phyloP scores from a whole-genome alignment of 306 rosid species.

The Hippophae rhamnoides region DNA sequence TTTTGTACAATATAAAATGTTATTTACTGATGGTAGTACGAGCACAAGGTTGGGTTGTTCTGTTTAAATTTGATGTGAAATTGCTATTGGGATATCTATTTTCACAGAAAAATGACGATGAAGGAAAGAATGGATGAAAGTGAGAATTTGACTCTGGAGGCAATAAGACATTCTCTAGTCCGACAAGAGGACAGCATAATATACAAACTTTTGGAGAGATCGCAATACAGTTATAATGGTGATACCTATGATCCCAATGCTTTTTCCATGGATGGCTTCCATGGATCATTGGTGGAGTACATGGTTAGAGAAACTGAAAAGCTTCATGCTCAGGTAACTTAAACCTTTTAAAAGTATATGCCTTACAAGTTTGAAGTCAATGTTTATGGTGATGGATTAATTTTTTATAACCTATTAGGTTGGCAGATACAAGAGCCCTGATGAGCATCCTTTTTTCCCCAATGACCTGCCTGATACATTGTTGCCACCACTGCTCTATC shows the following conservation, averaged over 20 bases:
- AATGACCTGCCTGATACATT: conserved; percentile 56
- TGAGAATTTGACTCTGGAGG: conserved; percentile 67
- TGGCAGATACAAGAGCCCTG: conserved; percentile 89
- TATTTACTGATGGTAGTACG: not conserved
- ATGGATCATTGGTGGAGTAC: conserved; percentile 71
- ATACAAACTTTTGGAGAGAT: conserved; percentile 69
- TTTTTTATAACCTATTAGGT: conserved; percentile 39
- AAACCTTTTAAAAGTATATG: conserved; percentile 10
- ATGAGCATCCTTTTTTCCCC: conserved; percentile 88
- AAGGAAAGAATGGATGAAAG: conserved; percentile 67
- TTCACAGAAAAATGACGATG: conserved; percentile 42
- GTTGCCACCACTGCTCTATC: conserved; percentile 78
- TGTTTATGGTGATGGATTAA: conserved; percentile 13
- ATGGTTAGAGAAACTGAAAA: conserved; percentile 79
- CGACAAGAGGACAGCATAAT: conserved; percentile 94
- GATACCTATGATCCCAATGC: conserved; percentile 66
- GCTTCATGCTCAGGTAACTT: conserved; percentile 72
- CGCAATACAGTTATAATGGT: conserved; percentile 60
- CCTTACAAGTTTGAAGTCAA: not conserved
- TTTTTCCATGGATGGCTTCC: conserved; percentile 63
- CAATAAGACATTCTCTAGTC: conserved; percentile 57
- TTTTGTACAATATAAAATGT: no score
- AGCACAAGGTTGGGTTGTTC: conserved; percentile 2
- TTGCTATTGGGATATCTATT: conserved; percentile 6
- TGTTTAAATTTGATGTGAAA: conserved; percentile 10